Evolutionary conservation across 768 basidiomycete genomes (phyloP).

Genomic region (Trametes cubensis): DNA sequence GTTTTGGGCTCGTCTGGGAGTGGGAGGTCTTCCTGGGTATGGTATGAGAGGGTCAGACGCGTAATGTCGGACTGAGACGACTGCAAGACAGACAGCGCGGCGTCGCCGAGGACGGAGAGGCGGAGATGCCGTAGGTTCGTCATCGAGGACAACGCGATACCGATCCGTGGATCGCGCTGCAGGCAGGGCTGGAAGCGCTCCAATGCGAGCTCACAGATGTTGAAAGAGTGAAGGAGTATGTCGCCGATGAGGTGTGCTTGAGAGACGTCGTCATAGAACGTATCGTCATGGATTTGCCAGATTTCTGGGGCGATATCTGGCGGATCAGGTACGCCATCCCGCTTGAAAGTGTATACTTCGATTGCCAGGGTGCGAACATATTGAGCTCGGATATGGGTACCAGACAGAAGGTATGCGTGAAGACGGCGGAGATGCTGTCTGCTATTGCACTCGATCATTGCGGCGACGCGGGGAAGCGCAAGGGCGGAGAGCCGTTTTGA

Average conservation of each 20-base stretch:
- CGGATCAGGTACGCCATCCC: neutral
- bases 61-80: neutral
- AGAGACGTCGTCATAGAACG: neutral
- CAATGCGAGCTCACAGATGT: conserved; percentile 3
- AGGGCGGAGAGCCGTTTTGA: neutral
- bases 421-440: neutral
- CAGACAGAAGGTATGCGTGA: neutral
- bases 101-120: neutral
- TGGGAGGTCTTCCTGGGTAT: neutral
- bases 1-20: neutral
- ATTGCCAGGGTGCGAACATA: neutral
- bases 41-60: conserved; percentile 9
- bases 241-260: conserved; percentile 1
- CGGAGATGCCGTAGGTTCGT: neutral
- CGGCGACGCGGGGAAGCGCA: conserved; percentile 2
- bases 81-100: neutral
- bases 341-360: neutral
- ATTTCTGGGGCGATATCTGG: too few species aligned
- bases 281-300: too few species aligned
- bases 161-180: conserved; percentile 4
- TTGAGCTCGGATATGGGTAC: neutral
- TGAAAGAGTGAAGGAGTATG: conserved; percentile 1
- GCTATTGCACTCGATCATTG: neutral
- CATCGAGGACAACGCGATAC: neutral
- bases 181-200: conserved; percentile 6